Evolutionary conservation across 148 eudicot species (phyloP).

Genomic region (Polygonum maritimum): DNA sequence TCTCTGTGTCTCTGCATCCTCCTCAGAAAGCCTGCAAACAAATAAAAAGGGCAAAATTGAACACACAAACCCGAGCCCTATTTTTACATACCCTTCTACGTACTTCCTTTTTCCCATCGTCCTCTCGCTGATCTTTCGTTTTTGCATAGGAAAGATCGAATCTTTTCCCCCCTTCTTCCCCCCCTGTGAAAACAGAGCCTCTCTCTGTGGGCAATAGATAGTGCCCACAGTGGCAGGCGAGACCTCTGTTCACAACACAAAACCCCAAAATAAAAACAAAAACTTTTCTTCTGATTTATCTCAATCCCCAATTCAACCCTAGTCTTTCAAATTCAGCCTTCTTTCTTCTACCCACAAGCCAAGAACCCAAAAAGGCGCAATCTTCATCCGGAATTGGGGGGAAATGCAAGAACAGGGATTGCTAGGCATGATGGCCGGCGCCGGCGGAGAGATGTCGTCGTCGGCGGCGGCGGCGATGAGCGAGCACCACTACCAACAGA

Average conservation of each 20-base stretch:
- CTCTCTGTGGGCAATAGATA: conserved; percentile 7
- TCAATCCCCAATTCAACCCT: neutral
- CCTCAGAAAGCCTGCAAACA: neutral
- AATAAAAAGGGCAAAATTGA: neutral
- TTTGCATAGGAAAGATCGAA: neutral
- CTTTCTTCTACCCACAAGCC: too few relatives aligned
- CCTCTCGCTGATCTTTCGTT: neutral
- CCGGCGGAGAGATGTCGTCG: conserved; percentile 20
- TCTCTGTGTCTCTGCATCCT: neutral
- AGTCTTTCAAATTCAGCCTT: too few relatives aligned
- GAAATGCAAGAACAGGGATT: conserved; percentile 71
- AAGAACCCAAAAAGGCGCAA: too few relatives aligned
- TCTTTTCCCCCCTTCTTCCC: conserved; percentile 6
- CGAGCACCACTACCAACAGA: conserved; percentile 17
- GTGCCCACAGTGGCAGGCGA: conserved; percentile 8
- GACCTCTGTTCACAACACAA: neutral
- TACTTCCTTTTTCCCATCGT: neutral
- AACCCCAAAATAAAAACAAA: neutral
- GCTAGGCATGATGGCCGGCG: conserved; percentile 46
- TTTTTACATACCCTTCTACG: neutral
- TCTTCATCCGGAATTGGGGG: neutral
- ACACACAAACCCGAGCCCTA: neutral
- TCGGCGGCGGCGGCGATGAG: conserved; percentile 17
- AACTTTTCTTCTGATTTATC: neutral
- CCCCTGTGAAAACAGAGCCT: conserved; percentile 19